Conservation (phyloP, 371 early-diverging fungal species). For the Mortierella sp. region DNA sequence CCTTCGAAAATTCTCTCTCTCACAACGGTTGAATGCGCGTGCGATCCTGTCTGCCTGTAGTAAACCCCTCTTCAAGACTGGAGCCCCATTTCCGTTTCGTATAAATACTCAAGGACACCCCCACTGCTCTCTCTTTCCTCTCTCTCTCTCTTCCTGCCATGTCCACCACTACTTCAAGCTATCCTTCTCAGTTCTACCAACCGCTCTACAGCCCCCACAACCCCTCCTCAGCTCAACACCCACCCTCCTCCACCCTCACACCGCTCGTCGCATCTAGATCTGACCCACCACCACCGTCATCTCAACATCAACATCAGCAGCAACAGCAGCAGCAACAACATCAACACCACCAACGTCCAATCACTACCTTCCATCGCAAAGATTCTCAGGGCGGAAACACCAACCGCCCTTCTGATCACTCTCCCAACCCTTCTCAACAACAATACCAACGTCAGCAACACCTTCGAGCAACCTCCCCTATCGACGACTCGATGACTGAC, state of each 20-base stretch:
- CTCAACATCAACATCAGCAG: background rate
- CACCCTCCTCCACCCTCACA: constrained; percentile 3
- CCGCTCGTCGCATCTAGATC: background rate
- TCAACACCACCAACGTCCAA: background rate
- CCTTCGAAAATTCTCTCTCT: background rate
- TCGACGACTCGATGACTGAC: constrained; percentile 31
- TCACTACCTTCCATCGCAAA: constrained; percentile 9
- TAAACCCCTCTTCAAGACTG: background rate
- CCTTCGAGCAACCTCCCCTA: constrained; percentile 1
- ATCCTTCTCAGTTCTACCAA: constrained; percentile 36
- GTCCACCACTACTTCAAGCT: constrained; percentile 51
- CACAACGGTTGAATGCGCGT: constrained; percentile 24
- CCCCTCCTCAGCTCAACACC: constrained; percentile 10
- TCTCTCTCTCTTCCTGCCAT: constrained; percentile 18
- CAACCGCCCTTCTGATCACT: constrained; percentile 6
- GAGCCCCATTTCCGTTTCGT: constrained; percentile 21
- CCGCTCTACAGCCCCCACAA: constrained; percentile 32
- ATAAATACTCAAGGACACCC: constrained; percentile 39
- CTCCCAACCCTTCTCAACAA: constrained; percentile 4
- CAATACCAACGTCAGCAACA: constrained; percentile 13
- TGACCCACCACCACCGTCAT: background rate
- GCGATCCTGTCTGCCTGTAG: background rate
- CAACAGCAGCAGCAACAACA: background rate
- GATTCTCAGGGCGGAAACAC: constrained; percentile 14
- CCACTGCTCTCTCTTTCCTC: constrained; percentile 1